Evolutionary conservation across 2,329 filamentous ascomycete species (phyloP), one percentile per base, ranked within the genome.

Genomic region (Penicillium psychrosexuale): DNA sequence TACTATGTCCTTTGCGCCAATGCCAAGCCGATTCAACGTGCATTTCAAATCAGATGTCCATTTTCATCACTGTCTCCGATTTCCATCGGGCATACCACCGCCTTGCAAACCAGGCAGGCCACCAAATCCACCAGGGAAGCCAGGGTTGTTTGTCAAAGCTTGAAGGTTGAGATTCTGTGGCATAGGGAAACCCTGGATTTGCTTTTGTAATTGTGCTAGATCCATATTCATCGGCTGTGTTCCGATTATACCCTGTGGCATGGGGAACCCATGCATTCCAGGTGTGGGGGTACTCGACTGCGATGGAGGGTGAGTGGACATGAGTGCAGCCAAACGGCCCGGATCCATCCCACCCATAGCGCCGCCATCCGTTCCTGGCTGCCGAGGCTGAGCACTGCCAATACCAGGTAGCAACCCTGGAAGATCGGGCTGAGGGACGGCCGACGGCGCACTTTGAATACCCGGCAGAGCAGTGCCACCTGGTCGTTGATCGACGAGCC

Each of bases 401-500:
- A 81, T 80, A 15, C 75, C 75, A 22, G 79, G 79, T 9, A 82
- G 65, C 22, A 75, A 46, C 61, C 74, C 65, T 51, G 78, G 65
- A 69, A 79, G 72, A 46, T 79, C 72, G 70, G 75, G 47, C 72
- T 77, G 37, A 75, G 47, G 22, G 39, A 47, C 47, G 39, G 45
- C 51, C 51, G 28, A 44, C 51, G 89, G 5, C 85, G 87, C 53
- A 89, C 61, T 67, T 55, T 75, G 82, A 76, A 69, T 84, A 68
- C 48, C 77, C 67, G 72, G 82, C 8, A 82, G 70, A 19, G 74
- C 73, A 19, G 82, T 73, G 56, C 79, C 78, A 64, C 83, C 84
- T 30, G 84, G 88, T 82, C 88, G 89, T 72, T 99, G 94, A 67
- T 99, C 94, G 50, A 95, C 87, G 42, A 97, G 81, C 2, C 91